Conservation (phyloP, 2,329 filamentous ascomycete genomes). For the Leptoxyphium fumago region DNA sequence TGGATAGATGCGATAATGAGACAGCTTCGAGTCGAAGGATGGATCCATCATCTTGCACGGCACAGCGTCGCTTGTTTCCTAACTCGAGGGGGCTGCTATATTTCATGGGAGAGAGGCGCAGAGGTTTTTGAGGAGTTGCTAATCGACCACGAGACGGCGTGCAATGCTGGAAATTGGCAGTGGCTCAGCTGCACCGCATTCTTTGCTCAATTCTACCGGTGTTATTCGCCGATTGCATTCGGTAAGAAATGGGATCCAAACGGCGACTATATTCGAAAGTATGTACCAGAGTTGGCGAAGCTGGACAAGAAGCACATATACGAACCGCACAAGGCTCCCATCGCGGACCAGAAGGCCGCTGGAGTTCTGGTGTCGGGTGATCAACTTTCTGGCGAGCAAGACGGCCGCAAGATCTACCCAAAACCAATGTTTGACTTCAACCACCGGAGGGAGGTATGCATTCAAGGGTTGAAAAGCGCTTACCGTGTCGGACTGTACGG, state of each 20-base stretch:
- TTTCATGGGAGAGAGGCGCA: conserved; percentile 64
- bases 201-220: conserved; percentile 55
- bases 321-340: conserved; percentile 62
- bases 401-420: conserved; percentile 42
- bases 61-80: conserved; percentile 70
- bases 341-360: conserved; percentile 53
- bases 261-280: conserved; percentile 48
- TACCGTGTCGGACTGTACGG: conserved; percentile 52
- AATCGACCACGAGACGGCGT: conserved; percentile 59
- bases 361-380: conserved; percentile 45
- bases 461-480: conserved; percentile 55
- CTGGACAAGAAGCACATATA: conserved; percentile 59
- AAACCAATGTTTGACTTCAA: conserved; percentile 67
- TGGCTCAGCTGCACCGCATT: conserved; percentile 66
- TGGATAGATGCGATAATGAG: conserved; percentile 74
- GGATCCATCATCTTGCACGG: conserved; percentile 66
- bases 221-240: conserved; percentile 57
- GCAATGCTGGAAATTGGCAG: conserved; percentile 65
- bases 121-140: conserved; percentile 67
- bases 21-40: conserved; percentile 55
- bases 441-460: conserved; percentile 45
- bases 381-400: conserved; percentile 28
- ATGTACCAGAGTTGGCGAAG: conserved; percentile 49
- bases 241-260: conserved; percentile 62
- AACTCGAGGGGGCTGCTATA: conserved; percentile 64